A percentile compares a stretch with the other conserved stretches of the same genome.
Conservation (phyloP, 2,329 filamentous ascomycete genomes). For the Penicillium sp. region DNA sequence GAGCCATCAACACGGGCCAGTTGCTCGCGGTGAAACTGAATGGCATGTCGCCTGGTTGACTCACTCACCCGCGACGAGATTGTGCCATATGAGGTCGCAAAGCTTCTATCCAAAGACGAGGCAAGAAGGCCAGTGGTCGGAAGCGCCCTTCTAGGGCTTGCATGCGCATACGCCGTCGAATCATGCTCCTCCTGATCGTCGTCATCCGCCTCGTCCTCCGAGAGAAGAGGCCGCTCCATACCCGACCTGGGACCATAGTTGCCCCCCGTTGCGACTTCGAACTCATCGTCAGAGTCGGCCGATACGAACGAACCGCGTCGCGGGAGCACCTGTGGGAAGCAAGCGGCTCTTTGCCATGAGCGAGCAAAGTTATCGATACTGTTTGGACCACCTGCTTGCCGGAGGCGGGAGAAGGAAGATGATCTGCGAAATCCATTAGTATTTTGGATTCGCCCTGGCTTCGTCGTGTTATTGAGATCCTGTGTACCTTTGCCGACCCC, state of each 20-base stretch:
- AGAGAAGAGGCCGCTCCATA: slow-evolving; percentile 29
- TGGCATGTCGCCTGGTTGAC: slow-evolving; percentile 57
- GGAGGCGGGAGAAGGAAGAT: slow-evolving; percentile 47
- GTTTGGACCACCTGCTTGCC: slow-evolving; percentile 83
- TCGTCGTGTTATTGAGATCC: neutral
- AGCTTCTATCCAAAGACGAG: slow-evolving; percentile 70
- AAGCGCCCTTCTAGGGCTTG: slow-evolving; percentile 18
- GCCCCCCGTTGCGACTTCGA: slow-evolving; percentile 20
- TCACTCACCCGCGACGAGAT: slow-evolving; percentile 58
- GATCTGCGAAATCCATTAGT: slow-evolving; percentile 21
- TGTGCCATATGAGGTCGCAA: slow-evolving; percentile 63
- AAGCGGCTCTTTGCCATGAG: slow-evolving; percentile 87
- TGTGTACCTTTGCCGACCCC: slow-evolving; percentile 17
- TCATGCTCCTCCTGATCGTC: slow-evolving; percentile 20
- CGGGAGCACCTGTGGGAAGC: slow-evolving; percentile 83
- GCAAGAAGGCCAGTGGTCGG: slow-evolving; percentile 22
- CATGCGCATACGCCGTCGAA: slow-evolving; percentile 3
- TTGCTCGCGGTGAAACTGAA: slow-evolving; percentile 54
- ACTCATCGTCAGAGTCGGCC: slow-evolving; percentile 52
- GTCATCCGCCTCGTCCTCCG: slow-evolving; percentile 28
- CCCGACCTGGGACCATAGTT: slow-evolving; percentile 29
- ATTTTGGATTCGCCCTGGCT: slow-evolving; percentile 7
- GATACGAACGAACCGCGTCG: slow-evolving; percentile 73
- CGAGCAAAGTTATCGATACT: slow-evolving; percentile 90
- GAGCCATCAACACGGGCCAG: slow-evolving; percentile 45